Evolutionary conservation across 2,329 filamentous ascomycete genomes (phyloP).

Genomic region (Metarhizium guizhouense): DNA sequence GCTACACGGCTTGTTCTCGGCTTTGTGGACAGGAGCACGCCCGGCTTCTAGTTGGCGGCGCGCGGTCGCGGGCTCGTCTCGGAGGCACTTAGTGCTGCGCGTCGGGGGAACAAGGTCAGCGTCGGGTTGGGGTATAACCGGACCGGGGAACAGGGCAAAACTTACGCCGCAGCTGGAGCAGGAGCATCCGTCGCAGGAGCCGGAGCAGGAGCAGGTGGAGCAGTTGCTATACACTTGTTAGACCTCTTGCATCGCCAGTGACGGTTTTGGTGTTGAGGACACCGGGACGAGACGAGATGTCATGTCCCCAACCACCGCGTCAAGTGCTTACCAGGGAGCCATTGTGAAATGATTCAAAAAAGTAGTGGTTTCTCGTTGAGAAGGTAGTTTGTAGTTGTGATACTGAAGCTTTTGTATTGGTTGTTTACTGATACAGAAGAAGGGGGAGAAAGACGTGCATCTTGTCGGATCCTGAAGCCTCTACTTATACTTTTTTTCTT

Average conservation of each 20-base stretch:
- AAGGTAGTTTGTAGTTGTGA: neutral
- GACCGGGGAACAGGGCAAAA: neutral
- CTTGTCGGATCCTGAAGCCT: neutral
- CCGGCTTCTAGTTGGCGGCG: neutral
- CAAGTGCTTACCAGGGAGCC: slow-evolving; percentile 10
- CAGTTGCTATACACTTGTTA: slow-evolving; percentile 10
- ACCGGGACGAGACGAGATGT: too few relatives aligned
- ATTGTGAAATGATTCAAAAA: slow-evolving; percentile 4
- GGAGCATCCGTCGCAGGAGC: slow-evolving; percentile 13
- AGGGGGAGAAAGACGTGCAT: neutral
- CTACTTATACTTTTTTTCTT: slow-evolving; percentile 6
- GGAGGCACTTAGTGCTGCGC: neutral
- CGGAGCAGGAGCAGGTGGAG: slow-evolving; percentile 14
- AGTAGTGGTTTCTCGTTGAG: neutral
- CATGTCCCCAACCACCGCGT: too few relatives aligned
- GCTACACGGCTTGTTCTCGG: neutral
- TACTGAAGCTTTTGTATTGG: neutral
- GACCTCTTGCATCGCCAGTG: neutral
- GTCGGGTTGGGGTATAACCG: too few relatives aligned
- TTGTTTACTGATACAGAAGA: neutral
- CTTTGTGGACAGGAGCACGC: neutral
- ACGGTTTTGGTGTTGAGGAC: too few relatives aligned
- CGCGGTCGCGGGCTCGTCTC: neutral
- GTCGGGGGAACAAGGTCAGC: neutral
- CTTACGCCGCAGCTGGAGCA: slow-evolving; percentile 15